phyloP scores from a whole-genome alignment of 2,329 filamentous ascomycete genomes.

The Beauveria bassiana region DNA sequence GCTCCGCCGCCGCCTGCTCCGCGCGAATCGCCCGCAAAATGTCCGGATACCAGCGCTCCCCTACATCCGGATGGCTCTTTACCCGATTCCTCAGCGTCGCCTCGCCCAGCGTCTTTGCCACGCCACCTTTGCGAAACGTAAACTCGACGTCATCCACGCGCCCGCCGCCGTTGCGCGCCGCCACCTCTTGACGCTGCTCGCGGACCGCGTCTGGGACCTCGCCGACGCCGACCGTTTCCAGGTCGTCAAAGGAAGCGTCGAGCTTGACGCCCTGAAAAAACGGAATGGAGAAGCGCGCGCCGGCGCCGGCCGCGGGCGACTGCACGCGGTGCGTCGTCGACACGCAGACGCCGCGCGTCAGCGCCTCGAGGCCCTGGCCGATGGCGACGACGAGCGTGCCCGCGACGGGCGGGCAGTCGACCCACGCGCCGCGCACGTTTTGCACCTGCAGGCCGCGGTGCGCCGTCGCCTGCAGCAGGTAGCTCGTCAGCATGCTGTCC shows the following conservation, averaged over 20 bases:
- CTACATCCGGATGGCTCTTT: constrained; percentile 82
- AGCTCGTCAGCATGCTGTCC: constrained; percentile 75
- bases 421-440: constrained; percentile 70
- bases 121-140: constrained; percentile 66
- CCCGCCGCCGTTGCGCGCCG: constrained; percentile 50
- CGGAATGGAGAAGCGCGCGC: constrained; percentile 70
- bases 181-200: constrained; percentile 51
- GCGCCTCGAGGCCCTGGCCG: constrained; percentile 77
- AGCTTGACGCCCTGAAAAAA: constrained; percentile 85
- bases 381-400: constrained; percentile 82
- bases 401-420: constrained; percentile 68
- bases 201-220: constrained; percentile 54
- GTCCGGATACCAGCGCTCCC: constrained; percentile 70
- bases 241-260: constrained; percentile 70
- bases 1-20: constrained; percentile 45
- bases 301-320: constrained; percentile 60
- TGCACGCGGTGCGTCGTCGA: constrained; percentile 78
- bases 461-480: constrained; percentile 70
- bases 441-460: constrained; percentile 77
- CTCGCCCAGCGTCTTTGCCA: constrained; percentile 64
- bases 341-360: constrained; percentile 76
- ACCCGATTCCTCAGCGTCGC: constrained; percentile 77
- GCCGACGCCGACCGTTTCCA: constrained; percentile 54
- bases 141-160: constrained; percentile 74
- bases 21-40: constrained; percentile 49